Evolutionary conservation across 2,329 filamentous ascomycete species (phyloP).

Genomic region (Aspergillus pseudoviridinutans): DNA sequence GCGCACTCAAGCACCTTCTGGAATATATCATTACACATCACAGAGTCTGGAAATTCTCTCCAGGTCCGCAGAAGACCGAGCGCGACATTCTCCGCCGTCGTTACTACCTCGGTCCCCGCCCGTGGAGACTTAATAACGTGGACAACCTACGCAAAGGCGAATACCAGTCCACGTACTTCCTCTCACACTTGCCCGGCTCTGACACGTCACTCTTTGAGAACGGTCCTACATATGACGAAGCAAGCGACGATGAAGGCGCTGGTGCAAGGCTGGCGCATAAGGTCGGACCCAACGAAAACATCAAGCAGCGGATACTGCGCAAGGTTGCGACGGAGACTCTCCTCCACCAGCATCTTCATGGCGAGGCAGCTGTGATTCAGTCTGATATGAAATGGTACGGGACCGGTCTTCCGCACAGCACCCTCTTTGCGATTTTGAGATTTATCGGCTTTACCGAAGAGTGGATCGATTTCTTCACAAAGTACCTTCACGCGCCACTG

Average conservation of each 20-base stretch:
- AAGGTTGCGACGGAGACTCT: constrained; percentile 39
- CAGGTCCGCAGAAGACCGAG: constrained; percentile 8
- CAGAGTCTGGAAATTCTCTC: constrained; percentile 12
- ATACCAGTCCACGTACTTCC: constrained; percentile 31
- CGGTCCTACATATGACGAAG: constrained; percentile 21
- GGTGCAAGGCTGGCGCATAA: not conserved
- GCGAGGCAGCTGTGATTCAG: constrained; percentile 38
- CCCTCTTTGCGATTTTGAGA: constrained; percentile 40
- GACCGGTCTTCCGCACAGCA: constrained; percentile 43
- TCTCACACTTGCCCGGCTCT: constrained; percentile 30
- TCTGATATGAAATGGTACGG: constrained; percentile 45
- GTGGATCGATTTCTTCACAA: constrained; percentile 45
- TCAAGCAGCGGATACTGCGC: constrained; percentile 39
- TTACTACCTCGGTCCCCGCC: constrained; percentile 20
- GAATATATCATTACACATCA: constrained; percentile 6
- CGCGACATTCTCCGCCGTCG: constrained; percentile 21
- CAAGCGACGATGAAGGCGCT: constrained; percentile 15
- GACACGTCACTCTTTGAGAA: constrained; percentile 19
- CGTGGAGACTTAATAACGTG: not conserved
- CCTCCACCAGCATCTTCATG: constrained; percentile 29
- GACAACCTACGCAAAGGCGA: constrained; percentile 11
- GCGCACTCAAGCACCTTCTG: constrained; percentile 17
- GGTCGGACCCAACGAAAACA: constrained; percentile 15
- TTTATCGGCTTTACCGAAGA: constrained; percentile 42
- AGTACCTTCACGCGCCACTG: constrained; percentile 45